These are phyloP conservation scores for Penicillium sumatraense DNA, from an alignment of 2,329 filamentous ascomycete species.

Conservation along the genomic window DNA sequence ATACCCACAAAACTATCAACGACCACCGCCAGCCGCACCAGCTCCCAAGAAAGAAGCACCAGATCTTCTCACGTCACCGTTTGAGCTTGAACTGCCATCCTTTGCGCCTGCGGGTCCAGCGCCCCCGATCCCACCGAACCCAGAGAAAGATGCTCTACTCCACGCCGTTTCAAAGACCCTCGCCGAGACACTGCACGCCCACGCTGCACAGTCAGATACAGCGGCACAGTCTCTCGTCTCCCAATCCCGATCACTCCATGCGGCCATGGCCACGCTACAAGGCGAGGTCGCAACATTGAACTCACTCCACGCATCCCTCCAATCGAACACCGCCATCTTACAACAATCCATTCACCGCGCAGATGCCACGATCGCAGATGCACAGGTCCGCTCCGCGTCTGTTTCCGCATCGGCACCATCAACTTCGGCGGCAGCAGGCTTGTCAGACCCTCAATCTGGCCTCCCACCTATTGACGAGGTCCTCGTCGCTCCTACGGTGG, in stretches of 20 bases:
- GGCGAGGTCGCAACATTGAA: conserved; percentile 73
- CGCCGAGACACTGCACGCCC: conserved; percentile 69
- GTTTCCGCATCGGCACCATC: conserved; percentile 20
- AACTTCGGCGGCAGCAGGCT: conserved; percentile 19
- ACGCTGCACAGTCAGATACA: conserved; percentile 72
- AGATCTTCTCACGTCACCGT: conserved; percentile 67
- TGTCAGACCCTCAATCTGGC: conserved; percentile 41
- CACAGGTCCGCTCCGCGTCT: conserved; percentile 59
- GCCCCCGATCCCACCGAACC: conserved; percentile 91
- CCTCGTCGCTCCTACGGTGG: conserved; percentile 89
- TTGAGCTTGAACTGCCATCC: conserved; percentile 62
- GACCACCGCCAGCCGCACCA: conserved; percentile 23
- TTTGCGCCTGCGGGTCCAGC: conserved; percentile 56
- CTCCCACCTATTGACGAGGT: conserved; percentile 85
- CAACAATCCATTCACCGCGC: conserved; percentile 77
- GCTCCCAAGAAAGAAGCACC: conserved; percentile 44
- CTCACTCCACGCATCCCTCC: conserved; percentile 71
- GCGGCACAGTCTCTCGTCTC: conserved; percentile 76
- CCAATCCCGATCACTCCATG: conserved; percentile 76
- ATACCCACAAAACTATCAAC: conserved; percentile 26
- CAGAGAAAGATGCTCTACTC: conserved; percentile 88
- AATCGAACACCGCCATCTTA: conserved; percentile 77
- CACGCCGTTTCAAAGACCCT: conserved; percentile 74
- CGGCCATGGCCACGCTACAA: conserved; percentile 71
- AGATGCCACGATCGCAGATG: conserved; percentile 75